Conservation (phyloP, 257 asterid species). For the Coffea canephora region DNA sequence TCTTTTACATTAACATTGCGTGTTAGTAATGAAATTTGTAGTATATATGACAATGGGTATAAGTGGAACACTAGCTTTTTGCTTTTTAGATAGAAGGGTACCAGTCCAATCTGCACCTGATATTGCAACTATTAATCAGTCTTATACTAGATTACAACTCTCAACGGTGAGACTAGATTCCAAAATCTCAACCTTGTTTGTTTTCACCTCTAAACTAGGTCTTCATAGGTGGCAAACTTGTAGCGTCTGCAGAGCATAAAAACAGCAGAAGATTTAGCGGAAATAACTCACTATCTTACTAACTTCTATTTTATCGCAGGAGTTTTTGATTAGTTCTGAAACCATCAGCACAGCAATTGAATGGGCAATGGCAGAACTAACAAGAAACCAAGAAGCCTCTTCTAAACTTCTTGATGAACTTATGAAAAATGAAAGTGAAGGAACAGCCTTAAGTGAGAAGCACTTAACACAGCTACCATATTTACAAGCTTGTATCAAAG, state of each 20-base stretch:
- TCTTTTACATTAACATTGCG: not conserved
- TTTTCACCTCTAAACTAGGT: not conserved
- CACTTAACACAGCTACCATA: conserved; percentile 3
- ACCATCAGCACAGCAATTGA: not conserved
- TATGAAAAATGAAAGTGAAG: not conserved
- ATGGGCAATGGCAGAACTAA: not conserved
- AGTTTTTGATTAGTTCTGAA: not conserved
- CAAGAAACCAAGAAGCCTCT: not conserved
- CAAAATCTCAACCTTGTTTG: not conserved
- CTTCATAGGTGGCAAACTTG: too few species aligned
- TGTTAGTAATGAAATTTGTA: too few species aligned
- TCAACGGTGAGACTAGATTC: too few species aligned
- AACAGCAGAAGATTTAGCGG: too few species aligned
- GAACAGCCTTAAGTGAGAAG: not conserved
- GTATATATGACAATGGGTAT: too few species aligned
- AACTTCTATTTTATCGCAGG: not conserved
- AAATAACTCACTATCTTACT: too few species aligned
- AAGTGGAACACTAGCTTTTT: too few species aligned
- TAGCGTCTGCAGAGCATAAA: too few species aligned
- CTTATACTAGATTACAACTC: too few species aligned
- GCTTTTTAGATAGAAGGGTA: too few species aligned
- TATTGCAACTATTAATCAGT: too few species aligned
- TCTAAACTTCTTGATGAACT: conserved; percentile 9
- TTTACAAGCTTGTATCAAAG: conserved; percentile 19
- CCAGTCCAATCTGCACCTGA: too few species aligned